Conservation (phyloP, 768 basidiomycete genomes). For the Amanita brunnescens region DNA sequence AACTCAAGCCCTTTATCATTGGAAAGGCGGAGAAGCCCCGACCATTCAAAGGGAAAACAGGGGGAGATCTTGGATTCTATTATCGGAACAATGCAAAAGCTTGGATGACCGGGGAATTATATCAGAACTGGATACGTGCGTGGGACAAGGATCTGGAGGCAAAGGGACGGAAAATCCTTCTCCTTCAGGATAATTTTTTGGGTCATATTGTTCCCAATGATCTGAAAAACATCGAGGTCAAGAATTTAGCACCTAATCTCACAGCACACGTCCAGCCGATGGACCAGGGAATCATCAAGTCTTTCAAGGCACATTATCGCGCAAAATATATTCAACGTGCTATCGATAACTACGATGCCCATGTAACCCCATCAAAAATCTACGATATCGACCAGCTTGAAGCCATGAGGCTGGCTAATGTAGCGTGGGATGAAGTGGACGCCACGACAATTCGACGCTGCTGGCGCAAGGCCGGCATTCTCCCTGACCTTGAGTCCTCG, state of each 20-base stretch:
- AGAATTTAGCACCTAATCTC: conserved; percentile 27
- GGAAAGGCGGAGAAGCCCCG: conserved; percentile 22
- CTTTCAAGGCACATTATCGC: conserved; percentile 28
- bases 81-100: conserved; percentile 29
- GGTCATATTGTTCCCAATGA: conserved; percentile 17
- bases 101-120: conserved; percentile 30
- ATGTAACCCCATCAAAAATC: conserved; percentile 18
- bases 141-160: conserved; percentile 22
- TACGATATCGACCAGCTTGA: conserved; percentile 31
- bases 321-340: conserved; percentile 11
- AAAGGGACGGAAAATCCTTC: conserved; percentile 18
- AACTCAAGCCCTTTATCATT: conserved; percentile 24
- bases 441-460: conserved; percentile 27
- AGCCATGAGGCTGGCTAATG: conserved; percentile 25
- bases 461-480: conserved; percentile 28
- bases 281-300: conserved; percentile 28
- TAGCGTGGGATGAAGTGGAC: conserved; percentile 26
- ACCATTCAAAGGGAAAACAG: conserved; percentile 20
- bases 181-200: conserved; percentile 25
- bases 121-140: conserved; percentile 24
- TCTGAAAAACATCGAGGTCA: too few relatives aligned
- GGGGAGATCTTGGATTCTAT: conserved; percentile 20
- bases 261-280: conserved; percentile 28
- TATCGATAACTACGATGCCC: conserved; percentile 20
- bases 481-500: conserved; percentile 13